Percentiles rank a stretch among this genome's conserved stretches.
phyloP scores from a whole-genome alignment of 192 early-diverging fungal genomes.

The Gonapodya sp. region DNA sequence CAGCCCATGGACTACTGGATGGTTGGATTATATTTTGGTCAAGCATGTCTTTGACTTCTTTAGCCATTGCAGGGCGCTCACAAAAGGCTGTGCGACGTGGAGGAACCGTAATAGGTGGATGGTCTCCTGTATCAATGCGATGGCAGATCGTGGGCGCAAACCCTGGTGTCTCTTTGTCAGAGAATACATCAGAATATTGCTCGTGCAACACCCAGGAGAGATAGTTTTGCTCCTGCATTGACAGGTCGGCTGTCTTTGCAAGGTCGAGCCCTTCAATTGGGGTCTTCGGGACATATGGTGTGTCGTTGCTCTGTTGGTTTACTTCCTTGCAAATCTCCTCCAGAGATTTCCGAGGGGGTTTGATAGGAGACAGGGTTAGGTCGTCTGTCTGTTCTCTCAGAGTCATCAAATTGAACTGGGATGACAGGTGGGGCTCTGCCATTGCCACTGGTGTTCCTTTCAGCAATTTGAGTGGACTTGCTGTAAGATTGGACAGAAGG shows the following conservation, averaged over 20 bases:
- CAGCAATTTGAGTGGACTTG: neutral
- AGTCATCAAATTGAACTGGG: neutral
- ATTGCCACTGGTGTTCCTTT: neutral
- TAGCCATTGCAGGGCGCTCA: neutral
- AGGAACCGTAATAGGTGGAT: neutral
- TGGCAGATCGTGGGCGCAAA: too few relatives aligned
- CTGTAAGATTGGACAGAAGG: neutral
- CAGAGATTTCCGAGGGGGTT: neutral
- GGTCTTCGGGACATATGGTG: neutral
- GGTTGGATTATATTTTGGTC: neutral
- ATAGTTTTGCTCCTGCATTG: neutral
- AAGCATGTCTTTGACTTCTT: neutral
- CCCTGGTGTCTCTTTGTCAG: neutral
- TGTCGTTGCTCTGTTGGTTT: neutral
- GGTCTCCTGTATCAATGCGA: neutral
- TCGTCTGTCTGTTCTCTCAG: too few relatives aligned
- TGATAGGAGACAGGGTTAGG: neutral
- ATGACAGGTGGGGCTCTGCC: neutral
- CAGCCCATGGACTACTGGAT: neutral
- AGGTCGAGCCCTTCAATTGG: neutral
- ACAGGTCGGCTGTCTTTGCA: neutral
- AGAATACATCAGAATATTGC: neutral
- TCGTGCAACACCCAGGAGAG: neutral
- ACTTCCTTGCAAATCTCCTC: neutral
- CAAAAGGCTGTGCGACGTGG: neutral